Percentiles rank a stretch among this genome's conserved stretches.
phyloP scores from a whole-genome alignment of 2,329 filamentous ascomycete species.

The Hirsutella minnesotensis region DNA sequence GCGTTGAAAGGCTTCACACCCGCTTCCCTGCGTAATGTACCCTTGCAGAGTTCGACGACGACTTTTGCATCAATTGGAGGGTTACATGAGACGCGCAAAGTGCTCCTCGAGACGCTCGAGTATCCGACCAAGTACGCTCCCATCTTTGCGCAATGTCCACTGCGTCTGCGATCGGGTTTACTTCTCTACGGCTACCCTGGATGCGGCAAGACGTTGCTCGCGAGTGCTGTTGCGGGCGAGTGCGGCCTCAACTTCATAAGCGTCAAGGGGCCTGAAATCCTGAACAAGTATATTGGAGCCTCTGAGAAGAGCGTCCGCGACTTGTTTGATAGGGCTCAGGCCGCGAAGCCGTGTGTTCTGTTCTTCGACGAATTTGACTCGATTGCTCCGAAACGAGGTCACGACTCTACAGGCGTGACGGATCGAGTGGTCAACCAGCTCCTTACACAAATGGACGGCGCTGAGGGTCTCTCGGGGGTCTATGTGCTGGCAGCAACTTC shows the following conservation, averaged over 20 bases:
- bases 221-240: constrained; percentile 93
- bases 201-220: constrained; percentile 91
- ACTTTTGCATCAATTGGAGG: constrained; percentile 91
- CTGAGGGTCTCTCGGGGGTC: constrained; percentile 86
- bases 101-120: constrained; percentile 87
- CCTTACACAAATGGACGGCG: constrained; percentile 96
- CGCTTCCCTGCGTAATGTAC: constrained; percentile 86
- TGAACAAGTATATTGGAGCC: constrained; percentile 98
- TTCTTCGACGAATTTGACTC: constrained; percentile 99
- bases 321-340: constrained; percentile 83
- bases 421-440: constrained; percentile 97
- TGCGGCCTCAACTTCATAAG: constrained; percentile 97
- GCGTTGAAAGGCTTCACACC: constrained; percentile 90
- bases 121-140: constrained; percentile 97
- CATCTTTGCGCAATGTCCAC: constrained; percentile 90
- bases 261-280: constrained; percentile 93
- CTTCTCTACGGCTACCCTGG: constrained; percentile 91
- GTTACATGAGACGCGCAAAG: constrained; percentile 71
- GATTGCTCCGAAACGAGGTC: constrained; percentile 91
- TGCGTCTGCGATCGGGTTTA: constrained; percentile 86
- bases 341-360: constrained; percentile 82
- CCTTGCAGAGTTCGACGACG: constrained; percentile 82
- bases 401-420: constrained; percentile 96
- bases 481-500: constrained; percentile 94
- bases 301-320: constrained; percentile 94